Conservation (phyloP, 306 rosid species). For the Cucumis sativus region DNA sequence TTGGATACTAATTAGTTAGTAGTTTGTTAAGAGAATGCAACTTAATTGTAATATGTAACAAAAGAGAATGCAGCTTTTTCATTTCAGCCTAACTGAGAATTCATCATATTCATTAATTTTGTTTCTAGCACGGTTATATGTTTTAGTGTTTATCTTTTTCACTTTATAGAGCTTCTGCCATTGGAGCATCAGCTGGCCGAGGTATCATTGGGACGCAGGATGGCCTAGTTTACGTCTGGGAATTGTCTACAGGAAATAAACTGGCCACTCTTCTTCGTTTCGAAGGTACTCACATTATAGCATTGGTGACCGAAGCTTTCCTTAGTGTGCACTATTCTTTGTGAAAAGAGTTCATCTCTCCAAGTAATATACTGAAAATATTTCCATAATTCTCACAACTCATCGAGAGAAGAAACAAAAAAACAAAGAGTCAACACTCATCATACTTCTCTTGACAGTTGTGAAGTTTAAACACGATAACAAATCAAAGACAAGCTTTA, state of each 20-base stretch:
- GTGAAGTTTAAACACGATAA: background rate
- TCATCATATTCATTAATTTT: background rate
- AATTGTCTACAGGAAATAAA: constrained; percentile 54
- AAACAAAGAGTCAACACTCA: background rate
- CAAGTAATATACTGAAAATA: background rate
- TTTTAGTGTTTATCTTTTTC: background rate
- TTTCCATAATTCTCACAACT: background rate
- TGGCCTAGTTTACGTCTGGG: constrained; percentile 64
- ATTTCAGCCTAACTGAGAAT: background rate
- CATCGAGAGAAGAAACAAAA: background rate
- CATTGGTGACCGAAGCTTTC: constrained; percentile 7
- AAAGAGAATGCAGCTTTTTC: too few species aligned
- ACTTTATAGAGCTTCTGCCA: constrained; percentile 39
- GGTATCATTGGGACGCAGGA: constrained; percentile 56
- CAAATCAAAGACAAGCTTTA: background rate
- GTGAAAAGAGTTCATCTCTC: background rate
- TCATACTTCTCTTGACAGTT: background rate
- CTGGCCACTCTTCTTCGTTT: constrained; percentile 51
- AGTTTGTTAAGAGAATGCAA: too few species aligned
- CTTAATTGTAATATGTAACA: too few species aligned
- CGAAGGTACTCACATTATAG: constrained; percentile 31
- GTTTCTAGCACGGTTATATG: background rate
- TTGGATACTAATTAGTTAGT: background rate
- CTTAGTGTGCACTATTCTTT: background rate
- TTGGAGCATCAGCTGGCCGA: constrained; percentile 53